A percentile compares a stretch with the other conserved stretches of the same genome.
phyloP scores from a whole-genome alignment of 495 filamentous ascomycete genomes.

The Friedmanniomyces endolithicus region DNA sequence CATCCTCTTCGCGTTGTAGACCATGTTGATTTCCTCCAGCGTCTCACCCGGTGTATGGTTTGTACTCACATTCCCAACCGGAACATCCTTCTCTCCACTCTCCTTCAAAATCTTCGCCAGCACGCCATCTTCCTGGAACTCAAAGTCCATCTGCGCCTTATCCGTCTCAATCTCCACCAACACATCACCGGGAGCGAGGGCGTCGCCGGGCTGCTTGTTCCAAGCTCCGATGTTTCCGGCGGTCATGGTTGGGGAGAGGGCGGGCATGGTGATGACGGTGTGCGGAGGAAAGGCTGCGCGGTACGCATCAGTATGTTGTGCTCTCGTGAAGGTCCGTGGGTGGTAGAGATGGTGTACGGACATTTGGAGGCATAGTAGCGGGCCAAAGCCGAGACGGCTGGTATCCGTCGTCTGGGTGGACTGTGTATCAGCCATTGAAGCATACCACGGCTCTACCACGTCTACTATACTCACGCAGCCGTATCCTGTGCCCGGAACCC shows the following conservation, averaged over 20 bases:
- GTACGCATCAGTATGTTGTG: slow-evolving; percentile 10
- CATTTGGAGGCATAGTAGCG: slow-evolving; percentile 71
- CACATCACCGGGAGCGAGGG: slow-evolving; percentile 84
- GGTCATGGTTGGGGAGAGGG: slow-evolving; percentile 94
- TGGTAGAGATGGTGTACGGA: slow-evolving; percentile 22
- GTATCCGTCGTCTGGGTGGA: slow-evolving; percentile 24
- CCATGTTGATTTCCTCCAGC: background rate
- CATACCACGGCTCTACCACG: background rate
- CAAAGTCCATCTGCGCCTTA: slow-evolving; percentile 99
- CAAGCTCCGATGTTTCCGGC: slow-evolving; percentile 92
- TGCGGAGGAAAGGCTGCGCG: slow-evolving; percentile 73
- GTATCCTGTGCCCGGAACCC: slow-evolving; percentile 17
- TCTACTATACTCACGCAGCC: slow-evolving; percentile 11
- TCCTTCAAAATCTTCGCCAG: slow-evolving; percentile 93
- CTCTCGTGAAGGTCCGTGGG: background rate
- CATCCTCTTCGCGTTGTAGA: too few relatives aligned
- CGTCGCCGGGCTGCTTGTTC: slow-evolving; percentile 93
- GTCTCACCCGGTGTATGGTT: background rate
- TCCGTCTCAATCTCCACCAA: slow-evolving; percentile 99
- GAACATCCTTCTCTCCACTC: slow-evolving; percentile 83
- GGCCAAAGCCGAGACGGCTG: slow-evolving; percentile 48
- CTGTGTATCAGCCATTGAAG: slow-evolving; percentile 1
- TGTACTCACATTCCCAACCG: slow-evolving; percentile 80
- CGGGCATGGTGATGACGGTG: slow-evolving; percentile 93
- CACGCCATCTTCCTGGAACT: slow-evolving; percentile 96